Evolutionary conservation across 306 rosid genomes (phyloP).

Genomic region (Cucumis sativus): DNA sequence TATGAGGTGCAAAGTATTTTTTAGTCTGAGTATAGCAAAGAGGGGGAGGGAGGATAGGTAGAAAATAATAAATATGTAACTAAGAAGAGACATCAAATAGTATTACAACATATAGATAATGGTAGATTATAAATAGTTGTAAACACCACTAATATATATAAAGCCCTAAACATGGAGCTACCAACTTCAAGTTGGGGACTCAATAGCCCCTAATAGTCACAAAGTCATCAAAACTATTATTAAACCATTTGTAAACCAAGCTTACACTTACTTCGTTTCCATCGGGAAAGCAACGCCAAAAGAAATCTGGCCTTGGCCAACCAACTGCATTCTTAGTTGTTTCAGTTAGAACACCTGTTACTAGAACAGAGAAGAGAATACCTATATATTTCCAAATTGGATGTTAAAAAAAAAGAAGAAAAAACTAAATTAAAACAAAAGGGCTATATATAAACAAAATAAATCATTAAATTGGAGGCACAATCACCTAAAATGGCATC

Average conservation of each 20-base stretch:
- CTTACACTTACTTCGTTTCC: not conserved
- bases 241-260: not conserved
- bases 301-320: slow-evolving; percentile 3
- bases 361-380: not conserved
- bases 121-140: too few relatives aligned
- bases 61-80: too few relatives aligned
- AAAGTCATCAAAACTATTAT: not conserved
- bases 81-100: too few relatives aligned
- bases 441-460: not conserved
- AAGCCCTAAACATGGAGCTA: too few relatives aligned
- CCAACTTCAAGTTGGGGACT: too few relatives aligned
- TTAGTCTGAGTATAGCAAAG: too few relatives aligned
- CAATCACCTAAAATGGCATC: slow-evolving; percentile 27
- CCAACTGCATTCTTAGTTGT: not conserved
- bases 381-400: not conserved
- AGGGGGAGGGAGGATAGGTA: too few relatives aligned
- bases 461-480: not conserved
- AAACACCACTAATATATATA: too few relatives aligned
- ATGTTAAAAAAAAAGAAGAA: not conserved
- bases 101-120: too few relatives aligned
- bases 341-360: not conserved
- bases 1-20: too few relatives aligned
- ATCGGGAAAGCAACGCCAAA: slow-evolving; percentile 4
- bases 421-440: not conserved
- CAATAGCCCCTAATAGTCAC: not conserved